Evolutionary conservation across 2,329 filamentous ascomycete genomes (phyloP), one percentile per base, ranked within the genome.

Genomic region (Graphium sp.): DNA sequence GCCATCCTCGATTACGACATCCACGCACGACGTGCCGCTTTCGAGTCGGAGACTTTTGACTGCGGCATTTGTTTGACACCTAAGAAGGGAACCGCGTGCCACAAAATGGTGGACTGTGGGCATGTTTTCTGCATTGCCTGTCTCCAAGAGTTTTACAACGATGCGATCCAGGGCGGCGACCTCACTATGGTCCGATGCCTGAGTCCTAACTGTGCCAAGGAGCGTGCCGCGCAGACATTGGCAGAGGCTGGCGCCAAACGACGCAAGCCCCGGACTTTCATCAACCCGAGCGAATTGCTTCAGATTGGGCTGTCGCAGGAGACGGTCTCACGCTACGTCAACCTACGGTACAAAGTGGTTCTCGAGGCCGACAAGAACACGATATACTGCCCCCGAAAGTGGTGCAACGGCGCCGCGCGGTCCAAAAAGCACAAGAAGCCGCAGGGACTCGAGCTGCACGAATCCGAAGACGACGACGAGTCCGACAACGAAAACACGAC

Each of bases 111-210:
- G 25, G 72, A 76, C 33, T 98, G 89, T 48, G 73, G 71, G 1
- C 87, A 98, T 46, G 83, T 95, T 21, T 98, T 95, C 45, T 98
- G 89, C 49, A 56, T 76, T 12, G 52, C 70, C n/a, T 98, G 89
- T 44, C 59, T 98, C 3, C 76, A 81, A 36, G 82, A 87, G 41
- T 94, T 87, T 40, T 95, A 92, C 60, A 82, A 77, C 39, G 75
- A 73, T 37, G 84, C 82, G 38, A 94, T 98, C 41, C 71, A 61
- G 0, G 81, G 91, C 44, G 89, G 89, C 1, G 76, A 91, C 41
- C 59, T 98, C 12, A 62, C 72, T 27, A 68, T 69, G 6, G 75
- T 98, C 18, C 76, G 75, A 36, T 98, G 89, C 43, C 60, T 91
- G 18, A 66, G 75, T 9, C 82, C 83, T 0, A 68, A 69, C 32